Percentiles rank a stretch among this genome's conserved stretches.
These are phyloP conservation scores for Pseudopithomyces maydicus DNA, from an alignment of 2,329 filamentous ascomycete genomes.

Conservation along the genomic window DNA sequence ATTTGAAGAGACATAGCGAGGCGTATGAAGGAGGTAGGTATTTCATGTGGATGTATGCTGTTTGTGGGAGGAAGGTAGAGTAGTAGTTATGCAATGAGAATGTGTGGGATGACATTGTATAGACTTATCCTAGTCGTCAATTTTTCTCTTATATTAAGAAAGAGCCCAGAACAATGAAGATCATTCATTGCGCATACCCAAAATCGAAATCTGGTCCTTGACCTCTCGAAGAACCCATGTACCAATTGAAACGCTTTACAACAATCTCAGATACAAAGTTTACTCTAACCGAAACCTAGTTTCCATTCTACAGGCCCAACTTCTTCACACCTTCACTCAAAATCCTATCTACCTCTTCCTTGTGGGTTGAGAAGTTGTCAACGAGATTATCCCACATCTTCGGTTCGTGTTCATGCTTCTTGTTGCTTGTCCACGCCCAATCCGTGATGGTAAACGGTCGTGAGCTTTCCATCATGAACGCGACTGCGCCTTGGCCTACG, in stretches of 20 bases:
- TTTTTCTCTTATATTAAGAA: too few relatives aligned
- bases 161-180: too few relatives aligned
- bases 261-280: too few relatives aligned
- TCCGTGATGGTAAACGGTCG: constrained; percentile 44
- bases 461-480: constrained; percentile 67
- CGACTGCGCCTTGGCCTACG: constrained; percentile 56
- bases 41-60: background rate
- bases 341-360: constrained; percentile 54
- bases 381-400: constrained; percentile 59
- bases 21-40: background rate
- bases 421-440: constrained; percentile 43
- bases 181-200: too few relatives aligned
- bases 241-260: too few relatives aligned
- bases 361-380: constrained; percentile 57
- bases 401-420: constrained; percentile 53
- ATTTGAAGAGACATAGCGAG: background rate
- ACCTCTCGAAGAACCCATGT: too few relatives aligned
- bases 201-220: too few relatives aligned
- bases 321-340: constrained; percentile 42
- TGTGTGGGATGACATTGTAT: too few relatives aligned
- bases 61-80: background rate
- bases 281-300: background rate
- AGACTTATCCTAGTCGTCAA: too few relatives aligned
- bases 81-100: too few relatives aligned
- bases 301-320: constrained; percentile 10